Evolutionary conservation across 768 basidiomycete genomes (phyloP), one percentile per base, ranked within the genome.

Genomic region (Podaxis sp.): DNA sequence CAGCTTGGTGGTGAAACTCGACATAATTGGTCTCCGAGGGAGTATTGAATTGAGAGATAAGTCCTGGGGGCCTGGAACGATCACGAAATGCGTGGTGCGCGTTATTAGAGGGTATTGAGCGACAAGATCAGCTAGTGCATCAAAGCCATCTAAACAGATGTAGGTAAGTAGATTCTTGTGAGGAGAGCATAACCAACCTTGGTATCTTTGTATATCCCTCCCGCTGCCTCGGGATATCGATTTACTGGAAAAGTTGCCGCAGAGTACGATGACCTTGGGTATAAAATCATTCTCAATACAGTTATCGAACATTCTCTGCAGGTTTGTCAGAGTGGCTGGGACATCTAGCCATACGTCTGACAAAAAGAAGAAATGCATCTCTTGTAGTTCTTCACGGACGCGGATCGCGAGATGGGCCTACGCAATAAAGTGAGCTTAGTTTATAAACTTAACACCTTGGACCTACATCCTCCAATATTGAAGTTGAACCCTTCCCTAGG

Each of bases 271-370:
- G 12, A 94, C 81, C 68, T 89, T 90, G 0, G 97, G 97, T 62
- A 95, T 89, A 73, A 90, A 94, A 62, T 79, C 86, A 62, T 87
- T 91, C 65, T 94, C 94, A 51, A 93, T 85, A 66, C 93, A 94
- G 67, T 94, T 90, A 66, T 95, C 91, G 65, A 98, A 90, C 77
- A 98, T 85, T 68, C 89, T 88, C 63, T 86, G 84, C 12, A 99
- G 80, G 3, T 93, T 94, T 4, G 79, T 72, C 3, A 98, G 75
- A 0, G 94, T 94, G 62, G 88, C 84, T 0, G 93, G 88, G 65
- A 93, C 87, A 75, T 99, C 96, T 24, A 99, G 80, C 91, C 94
- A 96, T 2, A 98, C 88, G 72, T 99, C 97, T 0, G 97, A 98
- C 41, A 98, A 80, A 69, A 97, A 87, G 74, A 97, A 94, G 78